Percentiles rank a stretch among this genome's conserved stretches.
phyloP scores from a whole-genome alignment of 352 stramenopile genomes.

The Detonula confervacea region DNA sequence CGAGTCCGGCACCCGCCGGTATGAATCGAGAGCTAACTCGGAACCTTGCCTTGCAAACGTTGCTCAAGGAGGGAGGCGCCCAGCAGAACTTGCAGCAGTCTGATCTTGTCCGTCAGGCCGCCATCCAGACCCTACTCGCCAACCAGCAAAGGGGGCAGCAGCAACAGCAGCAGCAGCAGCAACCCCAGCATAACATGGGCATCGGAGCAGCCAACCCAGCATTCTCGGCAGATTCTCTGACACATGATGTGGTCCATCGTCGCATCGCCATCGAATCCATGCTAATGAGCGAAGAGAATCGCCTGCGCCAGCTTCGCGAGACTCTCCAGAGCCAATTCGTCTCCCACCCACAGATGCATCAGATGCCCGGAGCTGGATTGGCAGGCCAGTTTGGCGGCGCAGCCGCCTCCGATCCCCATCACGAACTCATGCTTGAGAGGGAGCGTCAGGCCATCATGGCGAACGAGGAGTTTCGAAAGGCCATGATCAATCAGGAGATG shows the following conservation, averaged over 20 bases:
- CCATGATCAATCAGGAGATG: background rate
- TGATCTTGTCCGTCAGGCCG: background rate
- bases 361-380: no score
- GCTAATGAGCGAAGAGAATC: conserved; percentile 8
- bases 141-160: background rate
- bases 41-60: no score
- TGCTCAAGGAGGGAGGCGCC: background rate
- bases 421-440: background rate
- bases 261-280: conserved; percentile 5
- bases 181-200: background rate
- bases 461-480: background rate
- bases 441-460: background rate
- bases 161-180: background rate
- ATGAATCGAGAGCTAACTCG: no score
- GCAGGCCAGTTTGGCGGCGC: no score
- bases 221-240: background rate
- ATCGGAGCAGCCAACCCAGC: background rate
- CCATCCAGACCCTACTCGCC: background rate
- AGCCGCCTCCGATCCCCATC: background rate
- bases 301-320: conserved; percentile 4
- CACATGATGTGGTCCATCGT: background rate
- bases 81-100: background rate
- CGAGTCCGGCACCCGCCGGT: no score
- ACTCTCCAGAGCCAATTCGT: conserved; percentile 8
- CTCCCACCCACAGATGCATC: background rate